Evolutionary conservation across 2,329 filamentous ascomycete genomes (phyloP), one percentile per base, ranked within the genome.

Genomic region (Clarireedia hainanense): DNA sequence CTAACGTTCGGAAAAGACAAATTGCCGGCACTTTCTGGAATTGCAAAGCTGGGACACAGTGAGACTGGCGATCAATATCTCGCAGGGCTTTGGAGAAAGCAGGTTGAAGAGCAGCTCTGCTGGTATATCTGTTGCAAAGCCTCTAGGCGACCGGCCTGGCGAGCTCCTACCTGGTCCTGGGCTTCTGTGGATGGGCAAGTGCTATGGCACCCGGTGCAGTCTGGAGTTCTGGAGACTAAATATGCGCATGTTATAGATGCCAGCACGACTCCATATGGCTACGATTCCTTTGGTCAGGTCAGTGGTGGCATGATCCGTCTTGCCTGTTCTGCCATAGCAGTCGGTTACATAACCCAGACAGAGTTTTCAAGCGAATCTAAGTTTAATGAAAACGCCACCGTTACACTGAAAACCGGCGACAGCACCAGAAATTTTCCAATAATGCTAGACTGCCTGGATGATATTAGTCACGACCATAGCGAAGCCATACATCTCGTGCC

Each of bases 1-100:
- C 66, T 47, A 61, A 66, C 3, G 58, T 60, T 17, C 50, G 60
- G 26, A 57, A 61, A 20, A 65, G 68, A n/a, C 15, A 50, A 42
- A 6, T 7, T 50, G 42, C 24, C 48, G n/a, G 48, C 36, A 10
- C 34, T 69, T 43, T 62, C 64, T 12, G 65, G 67, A 17, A 45
- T 70, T 20, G 63, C 62, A 7, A 58, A n/a, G 55, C 23, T 12
- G 3, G n/a, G 36, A 4, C 37, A 59, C n/a, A 20, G 43, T 7
- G 24, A 57, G 12, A 57, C 48, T 5, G 45, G 54, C 6, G 57
- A 60, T 43, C 45, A 58, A 36, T 64, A 63, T 47, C 24, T 62
- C 15, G 63, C 63, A n/a, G 60, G 58, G 17, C 15, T 62, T n/a
- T 59, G 60, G 60, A 59, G 39, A 27, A 14, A 2, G 46, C 6